These are phyloP conservation scores for Aspergillus felis DNA, from an alignment of 2,329 filamentous ascomycete genomes.

Conservation along the genomic window DNA sequence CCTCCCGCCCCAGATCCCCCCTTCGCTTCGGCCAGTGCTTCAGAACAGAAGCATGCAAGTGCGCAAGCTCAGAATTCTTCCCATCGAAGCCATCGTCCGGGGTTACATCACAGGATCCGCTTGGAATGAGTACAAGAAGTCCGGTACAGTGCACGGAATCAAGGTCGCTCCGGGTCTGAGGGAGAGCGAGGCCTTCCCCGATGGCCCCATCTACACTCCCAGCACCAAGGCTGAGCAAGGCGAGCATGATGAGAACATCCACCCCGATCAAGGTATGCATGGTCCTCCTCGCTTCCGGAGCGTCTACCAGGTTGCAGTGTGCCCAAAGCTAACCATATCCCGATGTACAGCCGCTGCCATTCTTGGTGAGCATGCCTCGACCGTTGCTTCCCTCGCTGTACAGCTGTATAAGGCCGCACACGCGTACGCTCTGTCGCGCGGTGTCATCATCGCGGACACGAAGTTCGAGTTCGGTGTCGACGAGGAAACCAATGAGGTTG, in stretches of 20 bases:
- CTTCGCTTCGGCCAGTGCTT: conserved; percentile 49
- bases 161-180: conserved; percentile 62
- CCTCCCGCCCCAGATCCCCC: conserved; percentile 50
- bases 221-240: conserved; percentile 81
- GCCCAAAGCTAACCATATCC: not conserved
- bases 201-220: conserved; percentile 70
- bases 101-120: conserved; percentile 86
- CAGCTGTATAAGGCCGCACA: conserved; percentile 57
- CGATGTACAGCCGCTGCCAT: conserved; percentile 49
- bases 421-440: conserved; percentile 48
- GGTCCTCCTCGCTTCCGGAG: not conserved
- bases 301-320: not conserved
- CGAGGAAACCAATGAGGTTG: conserved; percentile 60
- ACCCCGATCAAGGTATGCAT: conserved; percentile 57
- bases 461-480: conserved; percentile 75
- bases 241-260: conserved; percentile 81
- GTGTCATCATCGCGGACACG: conserved; percentile 74
- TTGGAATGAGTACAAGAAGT: conserved; percentile 71
- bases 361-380: conserved; percentile 61
- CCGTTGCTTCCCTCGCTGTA: conserved; percentile 63
- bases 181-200: conserved; percentile 66
- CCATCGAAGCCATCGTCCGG: conserved; percentile 79
- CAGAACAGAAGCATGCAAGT: conserved; percentile 73
- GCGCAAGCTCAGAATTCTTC: conserved; percentile 68
- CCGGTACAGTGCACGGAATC: conserved; percentile 77